These are phyloP conservation scores for Penicillium riverlandense DNA, from an alignment of 495 filamentous ascomycete species.

Conservation along the genomic window DNA sequence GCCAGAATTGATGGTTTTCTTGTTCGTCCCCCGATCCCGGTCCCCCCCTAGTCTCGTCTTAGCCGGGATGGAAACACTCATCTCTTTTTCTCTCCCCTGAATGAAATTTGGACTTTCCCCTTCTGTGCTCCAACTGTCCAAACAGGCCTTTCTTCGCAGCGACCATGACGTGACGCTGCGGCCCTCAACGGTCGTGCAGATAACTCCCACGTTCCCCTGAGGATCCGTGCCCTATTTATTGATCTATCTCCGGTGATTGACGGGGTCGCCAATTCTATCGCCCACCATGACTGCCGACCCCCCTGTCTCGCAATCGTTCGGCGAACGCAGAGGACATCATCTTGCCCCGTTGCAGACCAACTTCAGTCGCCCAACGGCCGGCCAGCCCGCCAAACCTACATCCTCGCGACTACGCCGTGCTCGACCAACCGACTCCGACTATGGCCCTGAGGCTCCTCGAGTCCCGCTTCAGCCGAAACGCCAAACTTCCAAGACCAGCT, in stretches of 20 bases:
- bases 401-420: conserved; percentile 25
- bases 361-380: conserved; percentile 27
- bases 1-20: no score
- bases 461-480: conserved; percentile 32
- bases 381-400: conserved; percentile 3
- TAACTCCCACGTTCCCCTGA: conserved; percentile 14
- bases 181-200: conserved; percentile 10
- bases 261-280: no score
- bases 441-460: conserved; percentile 17
- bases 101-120: background rate
- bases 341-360: conserved; percentile 34
- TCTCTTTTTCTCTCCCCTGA: no score
- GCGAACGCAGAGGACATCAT: conserved; percentile 32
- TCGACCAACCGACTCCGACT: conserved; percentile 30
- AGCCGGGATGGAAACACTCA: no score
- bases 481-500: conserved; percentile 32
- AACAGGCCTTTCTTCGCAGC: conserved; percentile 3
- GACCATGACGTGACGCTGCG: conserved; percentile 7
- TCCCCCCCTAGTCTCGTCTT: no score
- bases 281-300: conserved; percentile 9
- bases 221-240: conserved; percentile 18
- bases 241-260: no score
- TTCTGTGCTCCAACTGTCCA: background rate
- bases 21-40: no score
- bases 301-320: conserved; percentile 14